Conservation (phyloP, 2,329 filamentous ascomycete species). For the Penicillium rolfsii region DNA sequence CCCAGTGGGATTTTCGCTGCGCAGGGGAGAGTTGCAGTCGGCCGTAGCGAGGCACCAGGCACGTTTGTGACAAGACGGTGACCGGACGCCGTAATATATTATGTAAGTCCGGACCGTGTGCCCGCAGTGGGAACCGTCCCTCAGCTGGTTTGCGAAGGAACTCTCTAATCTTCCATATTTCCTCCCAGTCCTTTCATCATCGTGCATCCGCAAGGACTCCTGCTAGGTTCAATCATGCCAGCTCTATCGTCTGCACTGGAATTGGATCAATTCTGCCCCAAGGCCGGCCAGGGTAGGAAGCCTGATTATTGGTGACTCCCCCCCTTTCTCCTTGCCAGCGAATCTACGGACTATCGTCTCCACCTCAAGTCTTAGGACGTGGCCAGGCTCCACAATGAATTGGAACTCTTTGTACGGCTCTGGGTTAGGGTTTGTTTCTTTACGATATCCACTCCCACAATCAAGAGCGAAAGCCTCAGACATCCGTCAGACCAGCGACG, state of each 20-base stretch:
- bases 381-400: constrained; percentile 22
- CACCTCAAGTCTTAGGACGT: constrained; percentile 15
- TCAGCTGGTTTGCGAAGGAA: not conserved
- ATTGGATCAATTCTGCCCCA: not conserved
- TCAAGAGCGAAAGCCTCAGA: not conserved
- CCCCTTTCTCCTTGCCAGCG: constrained; percentile 7
- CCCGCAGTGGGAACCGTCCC: not conserved
- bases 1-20: constrained; percentile 31
- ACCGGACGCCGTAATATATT: not conserved
- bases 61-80: constrained; percentile 6
- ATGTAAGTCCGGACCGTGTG: not conserved
- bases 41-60: constrained; percentile 19
- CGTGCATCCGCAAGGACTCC: not conserved
- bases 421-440: constrained; percentile 20
- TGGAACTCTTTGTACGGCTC: constrained; percentile 12
- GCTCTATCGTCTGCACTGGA: not conserved
- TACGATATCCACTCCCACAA: not conserved
- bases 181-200: not conserved
- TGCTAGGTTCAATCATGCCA: not conserved
- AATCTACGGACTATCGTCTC: constrained; percentile 7
- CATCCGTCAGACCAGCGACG: not conserved
- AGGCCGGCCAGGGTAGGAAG: not conserved
- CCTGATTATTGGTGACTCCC: not conserved
- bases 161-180: not conserved
- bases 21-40: constrained; percentile 17